phyloP scores from a whole-genome alignment of 1,284 basidiomycete species.

The Lignosus rhinocerotis region DNA sequence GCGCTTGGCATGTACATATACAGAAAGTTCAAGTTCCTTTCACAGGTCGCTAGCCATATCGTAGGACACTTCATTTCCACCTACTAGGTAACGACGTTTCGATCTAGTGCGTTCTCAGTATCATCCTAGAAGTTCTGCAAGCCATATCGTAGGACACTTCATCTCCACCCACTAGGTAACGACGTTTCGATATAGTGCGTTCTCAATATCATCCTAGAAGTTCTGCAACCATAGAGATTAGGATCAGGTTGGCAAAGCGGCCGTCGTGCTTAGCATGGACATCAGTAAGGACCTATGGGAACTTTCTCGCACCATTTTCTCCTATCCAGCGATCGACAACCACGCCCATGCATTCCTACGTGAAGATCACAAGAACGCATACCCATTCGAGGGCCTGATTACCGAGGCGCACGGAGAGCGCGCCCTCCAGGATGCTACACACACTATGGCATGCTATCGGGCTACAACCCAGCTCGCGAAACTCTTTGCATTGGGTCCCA shows the following conservation, averaged over 20 bases:
- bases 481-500: slow-evolving; percentile 43
- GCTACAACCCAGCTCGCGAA: slow-evolving; percentile 55
- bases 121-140: slow-evolving; percentile 39
- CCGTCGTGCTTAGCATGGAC: slow-evolving; percentile 20
- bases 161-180: too few relatives aligned
- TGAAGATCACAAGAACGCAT: slow-evolving; percentile 41
- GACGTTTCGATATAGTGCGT: too few relatives aligned
- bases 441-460: slow-evolving; percentile 59
- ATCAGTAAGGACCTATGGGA: slow-evolving; percentile 21
- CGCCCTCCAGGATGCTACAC: slow-evolving; percentile 51
- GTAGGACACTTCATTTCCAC: too few relatives aligned
- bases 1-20: too few relatives aligned
- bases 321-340: slow-evolving; percentile 65
- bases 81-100: too few relatives aligned
- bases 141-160: too few relatives aligned
- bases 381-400: slow-evolving; percentile 62
- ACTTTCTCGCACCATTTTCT: slow-evolving; percentile 21
- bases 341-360: slow-evolving; percentile 72
- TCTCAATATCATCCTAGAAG: too few relatives aligned
- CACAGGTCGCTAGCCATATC: too few relatives aligned
- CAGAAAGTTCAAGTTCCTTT: too few relatives aligned
- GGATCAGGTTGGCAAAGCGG: neutral
- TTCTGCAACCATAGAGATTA: slow-evolving; percentile 39
- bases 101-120: too few relatives aligned
- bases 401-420: slow-evolving; percentile 58